Base-by-base conservation (phyloP, 2,329 filamentous ascomycete genomes). In the Venturia oleaginea region DNA sequence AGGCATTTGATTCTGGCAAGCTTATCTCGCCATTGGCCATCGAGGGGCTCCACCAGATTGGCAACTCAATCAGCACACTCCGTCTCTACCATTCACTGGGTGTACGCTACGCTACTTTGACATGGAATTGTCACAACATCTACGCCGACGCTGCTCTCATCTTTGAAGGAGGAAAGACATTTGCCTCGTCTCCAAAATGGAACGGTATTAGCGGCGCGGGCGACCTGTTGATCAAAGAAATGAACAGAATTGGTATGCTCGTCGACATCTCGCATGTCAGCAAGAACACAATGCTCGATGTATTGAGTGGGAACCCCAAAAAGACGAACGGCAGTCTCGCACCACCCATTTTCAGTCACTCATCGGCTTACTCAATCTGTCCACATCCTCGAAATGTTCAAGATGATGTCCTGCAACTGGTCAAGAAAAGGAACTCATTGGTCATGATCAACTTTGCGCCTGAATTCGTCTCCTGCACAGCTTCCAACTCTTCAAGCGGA, bases 191-290 rank as follows among this genome's bases (percentile, higher is more conserved):
- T 62, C 84, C 88, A 0, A 78, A 83, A 64, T 90, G 87, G 84
- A 78, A 82, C 62, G 93, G 93, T 2, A 80, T 97, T 1, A 93
- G 88, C 66, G 78, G 82, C 0, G 51, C 38, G 27, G 81, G 81
- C 1, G 93, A 93, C 4, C 73, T 80, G 15, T 77, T 97, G 0
- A 80, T 97, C 55, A 80, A 80, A 42, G 93, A 97, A 78, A 97
- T 97, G 92, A 97, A 97, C 74, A 84, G 93, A 3, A 79, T 97
- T 1, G 93, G 93, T 32, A 92, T 97, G 87, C 86, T 97, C n/a
- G 89, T 97, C 48, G 93, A 97, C 72, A 81, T 97, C 42, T 83
- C 89, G 7, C 93, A 97, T 74, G 85, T 87, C 30, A 83, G 88
- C 69, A 83, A 84, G 65, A 88, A 93, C 66, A 96, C 92, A 0